Evolutionary conservation across 73 alveolate genomes (phyloP).

Genomic region (Tetrahymena thermophila): DNA sequence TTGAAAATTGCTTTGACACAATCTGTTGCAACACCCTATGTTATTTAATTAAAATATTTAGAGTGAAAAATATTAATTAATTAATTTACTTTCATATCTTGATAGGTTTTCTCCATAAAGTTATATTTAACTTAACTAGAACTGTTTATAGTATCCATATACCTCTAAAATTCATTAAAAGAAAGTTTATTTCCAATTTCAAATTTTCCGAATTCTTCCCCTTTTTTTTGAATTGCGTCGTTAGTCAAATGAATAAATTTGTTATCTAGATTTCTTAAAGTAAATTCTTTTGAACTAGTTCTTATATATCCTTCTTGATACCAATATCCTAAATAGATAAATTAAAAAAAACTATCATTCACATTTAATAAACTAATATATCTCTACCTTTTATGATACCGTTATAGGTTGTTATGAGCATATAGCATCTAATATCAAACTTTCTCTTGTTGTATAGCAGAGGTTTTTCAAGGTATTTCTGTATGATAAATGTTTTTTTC

Average conservation of each 20-base stretch:
- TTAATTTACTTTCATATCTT: not conserved
- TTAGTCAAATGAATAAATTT: slow-evolving; percentile 67
- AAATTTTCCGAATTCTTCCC: slow-evolving; percentile 64
- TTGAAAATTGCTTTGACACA: slow-evolving; percentile 50
- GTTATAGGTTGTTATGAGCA: slow-evolving; percentile 52
- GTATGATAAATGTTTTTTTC: slow-evolving; percentile 48
- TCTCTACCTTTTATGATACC: slow-evolving; percentile 47
- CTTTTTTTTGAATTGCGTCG: slow-evolving; percentile 67
- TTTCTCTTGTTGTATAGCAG: slow-evolving; percentile 54
- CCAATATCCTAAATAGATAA: slow-evolving; percentile 13
- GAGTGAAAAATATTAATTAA: slow-evolving; percentile 3
- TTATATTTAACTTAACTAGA: not conserved
- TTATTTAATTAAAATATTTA: slow-evolving; percentile 40
- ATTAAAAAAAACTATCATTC: not conserved
- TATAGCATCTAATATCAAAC: slow-evolving; percentile 66
- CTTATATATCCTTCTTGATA: slow-evolving; percentile 74
- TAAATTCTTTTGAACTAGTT: slow-evolving; percentile 54
- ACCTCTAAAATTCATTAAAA: slow-evolving; percentile 28
- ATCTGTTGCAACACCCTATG: slow-evolving; percentile 35
- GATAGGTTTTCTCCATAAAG: not conserved
- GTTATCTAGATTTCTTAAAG: slow-evolving; percentile 28
- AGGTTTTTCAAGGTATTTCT: slow-evolving; percentile 66
- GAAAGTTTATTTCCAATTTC: slow-evolving; percentile 61
- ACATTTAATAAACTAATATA: not conserved
- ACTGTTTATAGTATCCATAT: not conserved